Conservation (phyloP, 768 basidiomycete species). For the Leucosporidium creatinivorum region DNA sequence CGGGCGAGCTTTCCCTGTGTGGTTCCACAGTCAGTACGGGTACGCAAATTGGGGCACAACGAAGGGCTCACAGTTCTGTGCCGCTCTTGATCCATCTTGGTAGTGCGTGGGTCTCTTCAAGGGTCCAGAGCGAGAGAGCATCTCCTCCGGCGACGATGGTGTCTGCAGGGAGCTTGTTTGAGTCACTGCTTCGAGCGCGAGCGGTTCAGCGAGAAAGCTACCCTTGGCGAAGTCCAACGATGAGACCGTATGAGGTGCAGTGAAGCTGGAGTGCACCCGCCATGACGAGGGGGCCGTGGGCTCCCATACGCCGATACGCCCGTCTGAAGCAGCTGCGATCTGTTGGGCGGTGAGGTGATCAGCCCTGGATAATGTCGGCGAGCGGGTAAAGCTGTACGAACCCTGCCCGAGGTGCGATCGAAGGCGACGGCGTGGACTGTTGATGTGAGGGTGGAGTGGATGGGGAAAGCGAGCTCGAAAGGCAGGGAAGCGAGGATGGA, state of each 20-base stretch:
- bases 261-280: constrained; percentile 34
- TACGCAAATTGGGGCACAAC: background rate
- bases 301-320: constrained; percentile 23
- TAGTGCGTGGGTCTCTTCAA: constrained; percentile 1
- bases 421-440: constrained; percentile 28
- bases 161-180: background rate
- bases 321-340: constrained; percentile 26
- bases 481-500: constrained; percentile 1
- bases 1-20: background rate
- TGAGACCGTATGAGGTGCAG: background rate
- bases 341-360: background rate
- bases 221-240: constrained; percentile 20
- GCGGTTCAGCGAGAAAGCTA: background rate
- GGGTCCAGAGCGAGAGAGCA: constrained; percentile 5
- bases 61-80: background rate
- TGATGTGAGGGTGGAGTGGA: background rate
- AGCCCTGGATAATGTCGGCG: background rate
- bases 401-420: constrained; percentile 11
- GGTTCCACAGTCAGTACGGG: no score
- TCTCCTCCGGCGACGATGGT: constrained; percentile 5
- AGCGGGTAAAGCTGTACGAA: background rate
- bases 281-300: constrained; percentile 3
- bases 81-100: constrained; percentile 15
- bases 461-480: constrained; percentile 27
- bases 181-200: background rate